These are phyloP conservation scores for Quillaja saponaria DNA, from an alignment of 306 rosid species.

Conservation along the genomic window DNA sequence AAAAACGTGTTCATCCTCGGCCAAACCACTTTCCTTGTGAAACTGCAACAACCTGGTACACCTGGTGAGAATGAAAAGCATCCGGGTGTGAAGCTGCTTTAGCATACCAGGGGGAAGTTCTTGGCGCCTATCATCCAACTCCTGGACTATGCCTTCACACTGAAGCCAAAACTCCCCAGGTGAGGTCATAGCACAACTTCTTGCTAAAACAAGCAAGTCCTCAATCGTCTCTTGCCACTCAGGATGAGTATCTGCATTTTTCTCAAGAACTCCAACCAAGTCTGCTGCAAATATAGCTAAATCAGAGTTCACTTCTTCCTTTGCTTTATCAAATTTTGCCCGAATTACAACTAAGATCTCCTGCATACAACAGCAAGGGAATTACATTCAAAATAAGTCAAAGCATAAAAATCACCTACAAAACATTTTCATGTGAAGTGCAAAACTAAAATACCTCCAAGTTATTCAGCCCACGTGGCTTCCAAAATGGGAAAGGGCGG, in stretches of 20 bases:
- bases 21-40: constrained; percentile 91
- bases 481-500: constrained; percentile 91
- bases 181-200: constrained; percentile 91
- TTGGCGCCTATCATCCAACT: constrained; percentile 98
- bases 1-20: constrained; percentile 82
- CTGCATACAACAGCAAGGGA: constrained; percentile 49
- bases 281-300: constrained; percentile 94
- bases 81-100: constrained; percentile 91
- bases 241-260: constrained; percentile 87
- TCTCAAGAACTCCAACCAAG: constrained; percentile 90
- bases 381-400: constrained; percentile 18
- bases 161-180: constrained; percentile 97
- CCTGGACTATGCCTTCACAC: constrained; percentile 98
- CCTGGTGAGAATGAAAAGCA: constrained; percentile 97
- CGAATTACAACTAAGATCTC: constrained; percentile 80
- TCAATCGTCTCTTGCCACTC: constrained; percentile 96
- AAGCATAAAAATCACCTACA: constrained; percentile 17
- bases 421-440: constrained; percentile 24
- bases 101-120: constrained; percentile 87
- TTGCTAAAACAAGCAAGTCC: constrained; percentile 92
- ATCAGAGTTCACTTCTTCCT: constrained; percentile 89
- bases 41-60: constrained; percentile 93
- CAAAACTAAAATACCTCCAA: constrained; percentile 62
- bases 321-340: constrained; percentile 89
- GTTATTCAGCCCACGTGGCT: constrained; percentile 94